Percentiles rank a stretch among this genome's conserved stretches.
Evolutionary conservation across 2,329 filamentous ascomycete genomes (phyloP).

Genomic region (Aspergillus sp.): DNA sequence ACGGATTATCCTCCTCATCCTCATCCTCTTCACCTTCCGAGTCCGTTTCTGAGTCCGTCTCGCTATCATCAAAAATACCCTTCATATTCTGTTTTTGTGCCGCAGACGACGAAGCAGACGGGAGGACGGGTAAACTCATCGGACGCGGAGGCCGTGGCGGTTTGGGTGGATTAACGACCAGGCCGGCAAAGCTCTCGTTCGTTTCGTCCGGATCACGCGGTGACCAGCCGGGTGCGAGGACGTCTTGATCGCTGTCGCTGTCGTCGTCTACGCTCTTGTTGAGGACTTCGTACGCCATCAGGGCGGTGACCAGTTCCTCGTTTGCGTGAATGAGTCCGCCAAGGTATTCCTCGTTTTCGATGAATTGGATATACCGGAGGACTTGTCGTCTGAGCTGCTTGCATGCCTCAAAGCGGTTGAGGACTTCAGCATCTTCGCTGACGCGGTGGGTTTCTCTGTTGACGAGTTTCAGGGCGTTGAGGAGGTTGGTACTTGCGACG

Average conservation of each 20-base stretch:
- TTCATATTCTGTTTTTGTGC: neutral
- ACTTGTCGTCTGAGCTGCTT: slow-evolving; percentile 78
- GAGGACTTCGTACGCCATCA: slow-evolving; percentile 91
- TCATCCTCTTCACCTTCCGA: slow-evolving; percentile 49
- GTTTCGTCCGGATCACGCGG: slow-evolving; percentile 16
- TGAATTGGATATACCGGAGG: slow-evolving; percentile 82
- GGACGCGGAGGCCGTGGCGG: slow-evolving; percentile 50
- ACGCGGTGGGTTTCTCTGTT: slow-evolving; percentile 84
- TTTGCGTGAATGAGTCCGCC: slow-evolving; percentile 88
- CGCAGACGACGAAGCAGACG: slow-evolving; percentile 11
- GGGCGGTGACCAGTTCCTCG: slow-evolving; percentile 83
- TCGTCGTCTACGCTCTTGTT: slow-evolving; percentile 58
- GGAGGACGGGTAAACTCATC: slow-evolving; percentile 42
- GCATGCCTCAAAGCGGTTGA: slow-evolving; percentile 73
- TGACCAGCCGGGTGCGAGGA: slow-evolving; percentile 21
- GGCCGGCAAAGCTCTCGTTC: slow-evolving; percentile 25
- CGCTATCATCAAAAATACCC: slow-evolving; percentile 24
- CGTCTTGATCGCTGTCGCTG: slow-evolving; percentile 56
- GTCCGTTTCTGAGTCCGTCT: slow-evolving; percentile 50
- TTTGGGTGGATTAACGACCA: slow-evolving; percentile 29
- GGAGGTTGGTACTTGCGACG: slow-evolving; percentile 81
- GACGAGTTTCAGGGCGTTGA: slow-evolving; percentile 79
- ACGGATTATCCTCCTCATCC: slow-evolving; percentile 79
- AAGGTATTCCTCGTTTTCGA: slow-evolving; percentile 86
- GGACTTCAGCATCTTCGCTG: slow-evolving; percentile 69